A percentile compares a stretch with the other conserved stretches of the same genome.
Conservation (phyloP, 148 eudicot species). For the Cornus florida region DNA sequence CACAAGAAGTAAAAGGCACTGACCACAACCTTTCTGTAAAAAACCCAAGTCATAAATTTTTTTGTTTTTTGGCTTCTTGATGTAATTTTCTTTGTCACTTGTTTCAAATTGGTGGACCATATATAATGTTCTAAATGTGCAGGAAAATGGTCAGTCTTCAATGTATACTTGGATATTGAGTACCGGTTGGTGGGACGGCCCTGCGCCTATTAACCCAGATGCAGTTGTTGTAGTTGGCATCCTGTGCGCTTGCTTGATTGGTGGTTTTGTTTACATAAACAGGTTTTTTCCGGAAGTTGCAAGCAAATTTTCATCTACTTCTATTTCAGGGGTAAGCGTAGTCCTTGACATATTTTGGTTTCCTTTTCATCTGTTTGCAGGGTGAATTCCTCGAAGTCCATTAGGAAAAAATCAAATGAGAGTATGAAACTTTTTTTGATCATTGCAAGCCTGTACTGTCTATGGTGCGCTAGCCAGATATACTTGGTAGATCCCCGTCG, state of each 20-base stretch:
- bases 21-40: neutral
- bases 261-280: constrained; percentile 75
- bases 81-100: neutral
- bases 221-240: constrained; percentile 68
- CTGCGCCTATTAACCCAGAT: constrained; percentile 82
- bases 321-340: neutral
- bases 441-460: constrained; percentile 58
- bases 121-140: constrained; percentile 10
- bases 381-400: constrained; percentile 49
- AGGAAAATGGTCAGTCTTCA: constrained; percentile 90
- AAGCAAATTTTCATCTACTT: neutral
- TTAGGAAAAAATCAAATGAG: constrained; percentile 37
- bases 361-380: constrained; percentile 33
- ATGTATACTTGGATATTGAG: constrained; percentile 84
- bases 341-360: constrained; percentile 7
- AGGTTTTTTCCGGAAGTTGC: constrained; percentile 36
- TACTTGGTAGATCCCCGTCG: constrained; percentile 76
- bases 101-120: neutral
- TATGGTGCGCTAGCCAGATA: constrained; percentile 91
- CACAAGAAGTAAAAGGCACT: neutral
- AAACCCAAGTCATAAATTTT: neutral
- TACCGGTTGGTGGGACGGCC: constrained; percentile 91
- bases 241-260: constrained; percentile 56
- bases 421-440: constrained; percentile 48
- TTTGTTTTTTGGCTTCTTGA: neutral